These are phyloP conservation scores for Corynascus novoguineensis DNA, from an alignment of 495 filamentous ascomycete species.

Conservation along the genomic window DNA sequence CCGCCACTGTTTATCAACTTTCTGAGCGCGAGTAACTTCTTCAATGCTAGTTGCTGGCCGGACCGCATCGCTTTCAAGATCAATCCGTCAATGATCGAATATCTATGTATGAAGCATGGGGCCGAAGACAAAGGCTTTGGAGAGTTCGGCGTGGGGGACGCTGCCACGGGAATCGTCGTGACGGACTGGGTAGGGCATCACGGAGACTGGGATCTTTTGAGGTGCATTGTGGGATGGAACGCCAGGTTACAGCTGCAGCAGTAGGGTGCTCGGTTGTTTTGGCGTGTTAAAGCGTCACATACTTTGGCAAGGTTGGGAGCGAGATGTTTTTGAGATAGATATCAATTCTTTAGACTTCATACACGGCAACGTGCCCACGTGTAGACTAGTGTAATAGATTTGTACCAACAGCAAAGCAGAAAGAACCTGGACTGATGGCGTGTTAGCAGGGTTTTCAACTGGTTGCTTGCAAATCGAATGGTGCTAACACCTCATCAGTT, in stretches of 20 bases:
- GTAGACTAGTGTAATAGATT: background rate
- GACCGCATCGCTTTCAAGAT: slow-evolving; percentile 87
- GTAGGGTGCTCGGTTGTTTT: slow-evolving; percentile 17
- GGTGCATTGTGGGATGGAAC: slow-evolving; percentile 90
- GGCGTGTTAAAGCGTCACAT: background rate
- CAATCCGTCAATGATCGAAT: slow-evolving; percentile 82
- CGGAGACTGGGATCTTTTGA: slow-evolving; percentile 91
- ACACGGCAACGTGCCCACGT: background rate
- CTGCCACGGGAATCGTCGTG: slow-evolving; percentile 84
- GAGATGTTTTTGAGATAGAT: background rate
- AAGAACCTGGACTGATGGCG: slow-evolving; percentile 5
- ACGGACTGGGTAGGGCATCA: slow-evolving; percentile 87
- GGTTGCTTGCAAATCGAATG: background rate
- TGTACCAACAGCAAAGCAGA: background rate
- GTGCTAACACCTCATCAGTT: slow-evolving; percentile 58
- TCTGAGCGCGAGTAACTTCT: slow-evolving; percentile 86
- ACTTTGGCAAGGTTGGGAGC: background rate
- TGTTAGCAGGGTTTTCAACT: slow-evolving; percentile 21
- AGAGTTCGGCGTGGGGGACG: slow-evolving; percentile 56
- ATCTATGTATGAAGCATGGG: slow-evolving; percentile 67
- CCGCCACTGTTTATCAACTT: slow-evolving; percentile 87
- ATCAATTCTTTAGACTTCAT: slow-evolving; percentile 2
- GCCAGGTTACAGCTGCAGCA: slow-evolving; percentile 55
- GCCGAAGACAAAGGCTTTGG: slow-evolving; percentile 39
- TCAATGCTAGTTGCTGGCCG: slow-evolving; percentile 85